Percentiles rank a stretch among this genome's conserved stretches.
phyloP scores from a whole-genome alignment of 257 asterid species.

The Agastache rugosa region DNA sequence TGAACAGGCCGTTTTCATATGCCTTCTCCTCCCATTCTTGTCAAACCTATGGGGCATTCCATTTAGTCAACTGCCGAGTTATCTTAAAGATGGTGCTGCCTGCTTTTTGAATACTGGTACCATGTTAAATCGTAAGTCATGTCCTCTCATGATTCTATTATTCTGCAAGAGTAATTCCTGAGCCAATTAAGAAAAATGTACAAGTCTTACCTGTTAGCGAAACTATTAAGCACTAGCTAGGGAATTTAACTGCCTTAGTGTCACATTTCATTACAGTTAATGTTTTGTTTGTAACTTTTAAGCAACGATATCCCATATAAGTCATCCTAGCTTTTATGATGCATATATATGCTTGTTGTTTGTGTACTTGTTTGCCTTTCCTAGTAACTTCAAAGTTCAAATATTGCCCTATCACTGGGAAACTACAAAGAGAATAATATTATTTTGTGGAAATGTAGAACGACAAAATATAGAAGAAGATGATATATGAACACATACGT shows the following conservation, averaged over 20 bases:
- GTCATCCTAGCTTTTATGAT: neutral
- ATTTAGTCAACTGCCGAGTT: conserved; percentile 73
- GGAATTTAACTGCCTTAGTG: neutral
- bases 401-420: neutral
- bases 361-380: neutral
- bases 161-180: conserved; percentile 1
- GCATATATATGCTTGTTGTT: neutral
- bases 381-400: neutral
- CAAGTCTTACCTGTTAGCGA: conserved; percentile 17
- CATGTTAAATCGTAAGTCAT: conserved; percentile 64
- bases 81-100: conserved; percentile 92
- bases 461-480: neutral
- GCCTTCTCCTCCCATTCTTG: conserved; percentile 93
- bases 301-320: neutral
- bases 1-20: conserved; percentile 78
- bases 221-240: neutral
- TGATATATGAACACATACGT: neutral
- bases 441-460: conserved; percentile 5
- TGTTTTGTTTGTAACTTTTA: neutral
- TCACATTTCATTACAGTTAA: neutral
- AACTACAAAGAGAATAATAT: neutral
- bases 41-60: conserved; percentile 96
- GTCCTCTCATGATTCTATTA: conserved; percentile 25
- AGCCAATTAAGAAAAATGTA: conserved; percentile 12
- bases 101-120: conserved; percentile 90